Evolutionary conservation across 306 rosid species (phyloP).

Genomic region (Senna tora): DNA sequence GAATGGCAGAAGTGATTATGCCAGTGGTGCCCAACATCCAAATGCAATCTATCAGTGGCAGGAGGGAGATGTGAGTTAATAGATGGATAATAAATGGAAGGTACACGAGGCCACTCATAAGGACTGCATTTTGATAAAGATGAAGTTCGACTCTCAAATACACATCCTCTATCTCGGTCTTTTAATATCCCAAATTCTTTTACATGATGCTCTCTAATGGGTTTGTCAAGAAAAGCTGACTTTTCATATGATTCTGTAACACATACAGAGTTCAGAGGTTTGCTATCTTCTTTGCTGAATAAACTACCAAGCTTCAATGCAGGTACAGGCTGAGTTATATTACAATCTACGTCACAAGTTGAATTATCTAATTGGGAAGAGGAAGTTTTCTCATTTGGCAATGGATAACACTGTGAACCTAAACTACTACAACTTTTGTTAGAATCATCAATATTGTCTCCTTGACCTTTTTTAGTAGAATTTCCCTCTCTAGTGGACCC

Average conservation of each 20-base stretch:
- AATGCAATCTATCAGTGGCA: slow-evolving; percentile 91
- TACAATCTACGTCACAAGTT: slow-evolving; percentile 41
- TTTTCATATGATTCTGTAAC: slow-evolving; percentile 44
- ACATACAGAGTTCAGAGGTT: slow-evolving; percentile 35
- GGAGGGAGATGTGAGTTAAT: slow-evolving; percentile 79
- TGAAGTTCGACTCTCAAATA: slow-evolving; percentile 56
- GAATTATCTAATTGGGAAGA: slow-evolving; percentile 48
- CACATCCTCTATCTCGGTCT: slow-evolving; percentile 49
- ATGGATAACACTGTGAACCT: slow-evolving; percentile 40
- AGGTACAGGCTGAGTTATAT: slow-evolving; percentile 46
- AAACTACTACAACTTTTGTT: slow-evolving; percentile 40
- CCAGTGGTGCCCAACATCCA: slow-evolving; percentile 95
- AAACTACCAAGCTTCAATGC: slow-evolving; percentile 40
- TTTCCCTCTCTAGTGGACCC: slow-evolving; percentile 43
- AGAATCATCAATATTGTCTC: slow-evolving; percentile 41
- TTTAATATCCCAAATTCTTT: slow-evolving; percentile 53
- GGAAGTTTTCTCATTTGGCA: slow-evolving; percentile 47
- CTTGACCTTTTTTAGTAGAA: slow-evolving; percentile 48
- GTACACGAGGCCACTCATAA: slow-evolving; percentile 89
- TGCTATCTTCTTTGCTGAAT: slow-evolving; percentile 43
- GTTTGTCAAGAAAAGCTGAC: slow-evolving; percentile 52
- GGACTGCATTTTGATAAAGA: slow-evolving; percentile 64
- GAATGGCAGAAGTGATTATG: slow-evolving; percentile 88
- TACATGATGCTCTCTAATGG: slow-evolving; percentile 50
- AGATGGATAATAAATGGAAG: slow-evolving; percentile 74